Base-by-base conservation (phyloP, 1,139 yeast genomes). In the Saccharomyces uvarum region DNA sequence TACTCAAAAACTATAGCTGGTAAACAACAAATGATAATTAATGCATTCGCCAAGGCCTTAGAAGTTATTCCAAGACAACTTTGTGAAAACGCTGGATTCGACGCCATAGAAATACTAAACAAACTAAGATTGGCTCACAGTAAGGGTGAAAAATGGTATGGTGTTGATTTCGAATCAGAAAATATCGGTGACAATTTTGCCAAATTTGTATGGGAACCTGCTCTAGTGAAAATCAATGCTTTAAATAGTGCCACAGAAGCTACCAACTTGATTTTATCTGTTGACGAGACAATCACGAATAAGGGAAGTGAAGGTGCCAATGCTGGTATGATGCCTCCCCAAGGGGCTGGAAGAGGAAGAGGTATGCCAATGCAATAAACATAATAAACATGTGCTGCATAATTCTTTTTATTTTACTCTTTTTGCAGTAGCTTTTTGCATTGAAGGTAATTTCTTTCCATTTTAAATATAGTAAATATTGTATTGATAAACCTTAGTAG, bases 1-100 rank as follows among this genome's bases (percentile, higher is more conserved):
- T 82, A 84, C 67, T 85, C 97, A 21, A 84, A 85, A 67, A 81
- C 90, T 11, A 87, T 93, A 65, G 89, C 97, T 21, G 99, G 99
- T 49, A 93, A 93, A 73, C 97, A 91, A 72, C 99, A 93, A 75
- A 76, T 93, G 61, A 83, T 93, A 57, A 86, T 93, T 58, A 83
- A 86, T 56, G 97, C 97, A 11, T 93, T 84, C 74, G 99, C 99
- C 32, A 86, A 87, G 65, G 96, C 98, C 0, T 78, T 93, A 56
- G 99, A 95, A 73, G 85, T 93, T 38, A 91, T 93, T 64, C 99
- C 99, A 61, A 86, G 98, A 70, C 99, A 93, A 70, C 78, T 93
- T 63, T 91, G 98, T 76, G 99, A 93, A 69, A 93, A 93, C 71
- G 99, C 97, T 14, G 99, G 99, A 7, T 86, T 95, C 65, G 99